Base-by-base conservation (phyloP, 2,329 filamentous ascomycete species). In the Pleoardoris graminearum region DNA sequence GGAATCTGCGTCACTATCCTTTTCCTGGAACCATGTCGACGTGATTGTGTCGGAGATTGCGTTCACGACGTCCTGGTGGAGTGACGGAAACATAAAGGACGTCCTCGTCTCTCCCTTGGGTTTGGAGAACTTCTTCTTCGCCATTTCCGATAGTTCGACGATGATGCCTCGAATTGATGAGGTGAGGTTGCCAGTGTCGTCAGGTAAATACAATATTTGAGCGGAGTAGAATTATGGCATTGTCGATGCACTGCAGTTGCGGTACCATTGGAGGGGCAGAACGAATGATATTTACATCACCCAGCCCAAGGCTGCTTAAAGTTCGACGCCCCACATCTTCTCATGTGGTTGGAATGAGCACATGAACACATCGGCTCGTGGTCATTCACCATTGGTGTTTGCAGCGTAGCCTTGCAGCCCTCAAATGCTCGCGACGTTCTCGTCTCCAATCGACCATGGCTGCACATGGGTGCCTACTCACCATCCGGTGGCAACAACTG, bases 21-120 rank as follows among this genome's bases (percentile, higher is more conserved):
- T 37, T 38, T 19, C 4, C 21, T 54, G 41, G 47, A 59, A 51
- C 41, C 41, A 39, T 10, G 25, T 14, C 5, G 25, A 25, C 33
- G 22, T 11, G 36, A 51, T 47, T 7, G 36, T 17, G 49, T 47
- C 32, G 11, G 50, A 49, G 38, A 53, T n/a, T 29, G 36, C 50
- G 21, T 49, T 23, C 7, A 43, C 21, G 30, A 53, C 45, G 23
- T 43, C 16, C 17, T 49, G 36, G 17, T 53, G 50, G 30, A 48
- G 50, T 19, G 39, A 27, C 14, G 50, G 42, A 19, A 41, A 52
- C 44, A 48, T 48, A 30, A 48, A 48, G 6, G 45, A 48, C n/a
- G 19, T 27, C 19, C 47, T 30, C 23, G 37, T 49, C 25, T 49
- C 36, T 23, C 16, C 36, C 12, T 49, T 49, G 12, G 36, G 27